Evolutionary conservation across 1,139 yeast genomes (phyloP), one percentile per base, ranked within the genome.

Genomic region (Kluyveromyces sp.): DNA sequence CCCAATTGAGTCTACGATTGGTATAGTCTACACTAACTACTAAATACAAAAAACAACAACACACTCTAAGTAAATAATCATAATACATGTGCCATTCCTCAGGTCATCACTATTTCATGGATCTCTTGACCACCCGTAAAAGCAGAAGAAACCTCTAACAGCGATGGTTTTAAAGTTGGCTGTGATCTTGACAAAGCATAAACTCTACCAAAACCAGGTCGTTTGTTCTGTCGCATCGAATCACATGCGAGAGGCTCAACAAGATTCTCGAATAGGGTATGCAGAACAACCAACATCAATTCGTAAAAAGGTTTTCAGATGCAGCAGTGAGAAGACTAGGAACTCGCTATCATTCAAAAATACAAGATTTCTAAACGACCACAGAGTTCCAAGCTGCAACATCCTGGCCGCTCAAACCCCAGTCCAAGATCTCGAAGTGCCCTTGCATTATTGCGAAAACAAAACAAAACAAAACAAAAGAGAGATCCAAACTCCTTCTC

Each of bases 101-200:
- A 86, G 95, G 95, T 81, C 88, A 81, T 81, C 88, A 79, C 84
- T 81, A 71, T 77, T 78, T 81, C 95, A 86, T 86, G 95, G 88
- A 79, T 81, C 89, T 61, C 66, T 66, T 60, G 54, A 58, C 67
- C 65, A 53, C 49, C 47, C 45, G 15, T 43, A 46, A 48, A 54
- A 60, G 65, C 54, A 69, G 87, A 86, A 69, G 87, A 85, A 80
- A 82, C 94, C 94, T 84, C 87, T 66, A 79, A 81, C 83, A 77
- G 89, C 95, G 86, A 86, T 86, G 95, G 95, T 86, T 79, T 79
- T 79, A 79, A 76, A 78, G 81, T 72, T 77, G 85, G 74, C 56
- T 53, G 48, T 8, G 25, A 29, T 6, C 21, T 15, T 15, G 21
- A 15, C 21, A 15, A 15, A 15, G 21, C 21, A 15, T 15, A 15